phyloP scores from a whole-genome alignment of 2,329 filamentous ascomycete genomes.

The Acarospora socialis region DNA sequence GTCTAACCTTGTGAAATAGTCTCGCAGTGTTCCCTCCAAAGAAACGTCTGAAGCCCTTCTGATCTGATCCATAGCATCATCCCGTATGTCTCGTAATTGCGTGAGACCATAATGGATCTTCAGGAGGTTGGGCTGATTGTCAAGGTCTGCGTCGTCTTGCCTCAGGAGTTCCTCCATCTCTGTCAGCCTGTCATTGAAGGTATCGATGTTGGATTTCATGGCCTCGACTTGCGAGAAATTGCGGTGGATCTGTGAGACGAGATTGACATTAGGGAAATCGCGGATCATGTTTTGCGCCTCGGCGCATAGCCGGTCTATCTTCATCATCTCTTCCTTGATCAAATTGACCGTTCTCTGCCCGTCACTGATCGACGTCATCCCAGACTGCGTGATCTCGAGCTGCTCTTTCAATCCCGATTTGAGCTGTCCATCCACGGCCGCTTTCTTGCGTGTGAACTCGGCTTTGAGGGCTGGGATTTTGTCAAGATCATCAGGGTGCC shows the following conservation, averaged over 20 bases:
- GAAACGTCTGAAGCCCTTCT: constrained; percentile 57
- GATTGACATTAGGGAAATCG: constrained; percentile 86
- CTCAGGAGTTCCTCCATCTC: constrained; percentile 64
- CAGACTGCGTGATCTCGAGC: constrained; percentile 83
- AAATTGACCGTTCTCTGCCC: constrained; percentile 82
- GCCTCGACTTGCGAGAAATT: constrained; percentile 90
- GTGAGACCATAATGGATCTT: constrained; percentile 86
- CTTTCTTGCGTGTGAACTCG: constrained; percentile 90
- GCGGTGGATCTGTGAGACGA: constrained; percentile 83
- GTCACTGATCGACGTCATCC: constrained; percentile 77
- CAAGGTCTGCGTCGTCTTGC: constrained; percentile 70
- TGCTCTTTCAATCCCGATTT: constrained; percentile 80
- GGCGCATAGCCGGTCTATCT: constrained; percentile 92
- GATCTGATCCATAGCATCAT: constrained; percentile 95
- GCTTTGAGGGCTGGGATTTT: constrained; percentile 81
- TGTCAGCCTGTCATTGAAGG: constrained; percentile 63
- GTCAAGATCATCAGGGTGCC: constrained; percentile 92
- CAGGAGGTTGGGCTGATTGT: constrained; percentile 84
- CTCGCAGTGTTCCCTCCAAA: constrained; percentile 68
- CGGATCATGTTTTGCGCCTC: constrained; percentile 96
- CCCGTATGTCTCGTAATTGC: constrained; percentile 79
- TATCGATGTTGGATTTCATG: constrained; percentile 84
- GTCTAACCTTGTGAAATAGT: constrained; percentile 79
- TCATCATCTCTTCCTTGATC: constrained; percentile 97
- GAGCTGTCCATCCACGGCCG: constrained; percentile 77